Evolutionary conservation across 2,329 filamentous ascomycete species (phyloP), one percentile per base, ranked within the genome.

Genomic region (Colletotrichum acutatum): DNA sequence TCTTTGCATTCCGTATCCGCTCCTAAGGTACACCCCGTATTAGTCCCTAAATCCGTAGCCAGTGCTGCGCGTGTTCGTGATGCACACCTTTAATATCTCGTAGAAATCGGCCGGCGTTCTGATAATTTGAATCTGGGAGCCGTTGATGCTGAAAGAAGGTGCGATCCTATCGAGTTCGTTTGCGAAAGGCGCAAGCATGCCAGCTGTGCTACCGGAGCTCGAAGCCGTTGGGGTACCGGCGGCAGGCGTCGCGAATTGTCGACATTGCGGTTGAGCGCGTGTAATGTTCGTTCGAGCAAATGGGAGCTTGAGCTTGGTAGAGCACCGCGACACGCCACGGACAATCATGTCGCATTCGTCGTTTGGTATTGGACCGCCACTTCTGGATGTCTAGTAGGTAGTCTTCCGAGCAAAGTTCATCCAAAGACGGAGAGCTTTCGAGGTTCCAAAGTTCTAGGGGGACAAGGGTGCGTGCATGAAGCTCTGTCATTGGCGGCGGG

Each of bases 21-120:
- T 89, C 84, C 93, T 95, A 34, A 5, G 11, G 32, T 34, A 73
- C 26, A 53, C 32, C 28, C 11, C 30, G 63, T 69, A 28, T 62
- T 37, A 34, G 66, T 37, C 54, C 3, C 24, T 22, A 30, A 9
- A 54, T 58, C 57, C 69, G 26, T 63, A 61, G 56, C 4, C 26
- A 12, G 8, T 37, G 42, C 19, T 32, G 26, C 42, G 34, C 14
- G 46, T 52, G 16, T 58, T 26, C 58, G 69, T 76, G 16, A n/a
- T 24, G 24, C 68, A 42, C 80, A 95, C 94, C 91, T 98, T 98
- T 72, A 99, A 86, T 8, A 93, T 94, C 77, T 93, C 91, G 83
- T 98, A 99, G 81, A 99, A 99, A 66, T 96, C 94, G n/a, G 90
- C 84, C 0, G 97, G 97, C 2, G 93, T 93, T 77, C 91, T 89